Conservation (phyloP, 305 asterid species). For the Fraxinus baroniana region DNA sequence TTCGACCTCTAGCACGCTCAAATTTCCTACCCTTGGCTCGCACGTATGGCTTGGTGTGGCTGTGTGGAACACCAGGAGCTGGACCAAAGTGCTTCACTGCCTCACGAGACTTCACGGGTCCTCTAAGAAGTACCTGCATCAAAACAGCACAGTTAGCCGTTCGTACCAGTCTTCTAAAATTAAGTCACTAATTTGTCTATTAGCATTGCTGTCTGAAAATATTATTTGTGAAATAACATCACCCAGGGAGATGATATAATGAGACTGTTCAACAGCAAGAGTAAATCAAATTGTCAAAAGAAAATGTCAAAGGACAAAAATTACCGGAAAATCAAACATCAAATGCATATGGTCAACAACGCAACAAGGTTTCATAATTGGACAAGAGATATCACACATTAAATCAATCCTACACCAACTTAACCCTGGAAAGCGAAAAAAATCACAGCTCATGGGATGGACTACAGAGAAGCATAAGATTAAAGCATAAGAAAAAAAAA, state of each 20-base stretch:
- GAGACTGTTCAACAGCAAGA: too few relatives aligned
- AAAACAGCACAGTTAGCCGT: neutral
- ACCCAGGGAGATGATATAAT: neutral
- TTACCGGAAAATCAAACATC: neutral
- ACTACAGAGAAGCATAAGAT: neutral
- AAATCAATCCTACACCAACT: neutral
- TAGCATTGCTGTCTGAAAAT: neutral
- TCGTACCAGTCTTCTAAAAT: neutral
- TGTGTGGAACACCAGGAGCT: conserved; percentile 93
- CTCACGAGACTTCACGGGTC: conserved; percentile 78
- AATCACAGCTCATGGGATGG: neutral
- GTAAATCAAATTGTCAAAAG: too few relatives aligned
- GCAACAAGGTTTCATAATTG: neutral
- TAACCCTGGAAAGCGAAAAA: neutral
- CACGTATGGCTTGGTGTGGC: conserved; percentile 86
- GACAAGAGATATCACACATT: neutral
- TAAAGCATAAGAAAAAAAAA: neutral
- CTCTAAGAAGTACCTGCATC: conserved; percentile 73
- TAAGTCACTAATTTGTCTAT: neutral
- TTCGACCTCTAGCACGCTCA: conserved; percentile 43
- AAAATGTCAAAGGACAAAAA: too few relatives aligned
- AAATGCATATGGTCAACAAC: neutral
- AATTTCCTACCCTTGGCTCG: conserved; percentile 65
- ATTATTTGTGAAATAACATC: neutral
- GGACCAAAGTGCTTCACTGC: conserved; percentile 91